These are phyloP conservation scores for Amauroascus verrucosus DNA, from an alignment of 2,329 filamentous ascomycete species.

Conservation along the genomic window DNA sequence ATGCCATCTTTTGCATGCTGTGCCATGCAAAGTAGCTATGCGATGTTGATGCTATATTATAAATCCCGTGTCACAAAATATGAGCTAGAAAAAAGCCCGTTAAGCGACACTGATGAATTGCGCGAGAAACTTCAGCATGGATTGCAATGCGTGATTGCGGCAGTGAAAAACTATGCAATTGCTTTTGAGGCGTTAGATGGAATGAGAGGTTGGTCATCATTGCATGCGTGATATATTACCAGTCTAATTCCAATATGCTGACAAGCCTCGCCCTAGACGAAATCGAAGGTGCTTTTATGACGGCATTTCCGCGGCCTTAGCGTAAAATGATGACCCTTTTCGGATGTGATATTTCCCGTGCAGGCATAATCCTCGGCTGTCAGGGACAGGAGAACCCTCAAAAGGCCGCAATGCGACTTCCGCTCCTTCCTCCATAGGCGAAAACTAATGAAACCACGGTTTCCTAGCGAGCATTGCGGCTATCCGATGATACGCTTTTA, in stretches of 20 bases:
- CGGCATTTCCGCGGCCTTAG: constrained; percentile 29
- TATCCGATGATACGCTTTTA: neutral
- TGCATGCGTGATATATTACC: neutral
- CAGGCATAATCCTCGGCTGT: neutral
- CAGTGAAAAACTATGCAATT: constrained; percentile 33
- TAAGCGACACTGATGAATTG: constrained; percentile 22
- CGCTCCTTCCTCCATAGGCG: neutral
- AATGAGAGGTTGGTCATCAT: constrained; percentile 32
- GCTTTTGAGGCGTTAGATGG: constrained; percentile 37
- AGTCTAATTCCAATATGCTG: neutral
- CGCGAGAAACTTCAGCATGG: constrained; percentile 31
- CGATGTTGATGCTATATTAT: constrained; percentile 39
- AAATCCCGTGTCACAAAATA: constrained; percentile 33
- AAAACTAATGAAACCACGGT: neutral
- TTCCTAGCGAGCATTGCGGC: neutral
- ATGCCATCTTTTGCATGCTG: constrained; percentile 41
- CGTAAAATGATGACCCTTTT: neutral
- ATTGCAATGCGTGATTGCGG: constrained; percentile 29
- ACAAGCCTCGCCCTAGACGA: constrained; percentile 26
- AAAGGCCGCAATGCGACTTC: neutral
- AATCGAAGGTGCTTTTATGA: constrained; percentile 35
- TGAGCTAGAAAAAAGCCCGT: constrained; percentile 19
- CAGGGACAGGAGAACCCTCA: neutral
- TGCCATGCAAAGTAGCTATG: constrained; percentile 40
- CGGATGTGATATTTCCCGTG: neutral